Evolutionary conservation across 1,284 basidiomycete genomes (phyloP).

Genomic region (Tilletiopsis washingtonensis): DNA sequence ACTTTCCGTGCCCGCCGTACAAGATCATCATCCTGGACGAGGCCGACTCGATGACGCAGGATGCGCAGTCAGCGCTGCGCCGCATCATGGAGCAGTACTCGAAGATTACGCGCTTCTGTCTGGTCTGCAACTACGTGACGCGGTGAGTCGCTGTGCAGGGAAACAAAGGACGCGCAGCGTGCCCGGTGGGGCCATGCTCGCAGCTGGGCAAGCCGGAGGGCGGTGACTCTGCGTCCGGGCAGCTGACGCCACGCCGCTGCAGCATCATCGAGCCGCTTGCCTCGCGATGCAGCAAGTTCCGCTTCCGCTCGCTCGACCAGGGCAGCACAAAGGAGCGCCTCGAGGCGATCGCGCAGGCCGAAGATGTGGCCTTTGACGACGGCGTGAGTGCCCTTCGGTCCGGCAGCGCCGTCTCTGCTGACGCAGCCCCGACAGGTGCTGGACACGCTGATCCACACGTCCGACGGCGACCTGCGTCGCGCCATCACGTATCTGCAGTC

Average conservation of each 20-base stretch:
- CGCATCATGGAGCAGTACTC: constrained; percentile 99
- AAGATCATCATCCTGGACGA: constrained; percentile 99
- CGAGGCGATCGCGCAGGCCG: constrained; percentile 64
- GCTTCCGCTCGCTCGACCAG: constrained; percentile 84
- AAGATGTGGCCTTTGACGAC: constrained; percentile 50
- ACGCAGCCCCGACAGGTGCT: constrained; percentile 52
- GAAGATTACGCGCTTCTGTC: constrained; percentile 91
- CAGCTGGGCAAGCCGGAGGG: no score
- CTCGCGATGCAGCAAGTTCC: constrained; percentile 98
- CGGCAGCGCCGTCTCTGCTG: neutral
- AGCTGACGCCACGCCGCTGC: neutral
- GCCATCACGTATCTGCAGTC: constrained; percentile 99
- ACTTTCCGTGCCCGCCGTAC: constrained; percentile 91
- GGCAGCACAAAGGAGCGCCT: constrained; percentile 69
- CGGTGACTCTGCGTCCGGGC: no score
- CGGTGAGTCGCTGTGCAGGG: constrained; percentile 55
- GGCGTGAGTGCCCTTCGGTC: constrained; percentile 6
- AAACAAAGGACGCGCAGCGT: neutral
- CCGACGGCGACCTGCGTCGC: constrained; percentile 86
- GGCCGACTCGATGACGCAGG: constrained; percentile 99
- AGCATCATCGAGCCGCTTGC: constrained; percentile 98
- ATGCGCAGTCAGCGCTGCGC: constrained; percentile 88
- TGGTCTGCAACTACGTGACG: constrained; percentile 99
- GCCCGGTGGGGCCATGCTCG: no score
- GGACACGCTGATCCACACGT: constrained; percentile 66